These are phyloP conservation scores for Akanthomyces muscarius DNA, from an alignment of 2,329 filamentous ascomycete species.

Conservation along the genomic window DNA sequence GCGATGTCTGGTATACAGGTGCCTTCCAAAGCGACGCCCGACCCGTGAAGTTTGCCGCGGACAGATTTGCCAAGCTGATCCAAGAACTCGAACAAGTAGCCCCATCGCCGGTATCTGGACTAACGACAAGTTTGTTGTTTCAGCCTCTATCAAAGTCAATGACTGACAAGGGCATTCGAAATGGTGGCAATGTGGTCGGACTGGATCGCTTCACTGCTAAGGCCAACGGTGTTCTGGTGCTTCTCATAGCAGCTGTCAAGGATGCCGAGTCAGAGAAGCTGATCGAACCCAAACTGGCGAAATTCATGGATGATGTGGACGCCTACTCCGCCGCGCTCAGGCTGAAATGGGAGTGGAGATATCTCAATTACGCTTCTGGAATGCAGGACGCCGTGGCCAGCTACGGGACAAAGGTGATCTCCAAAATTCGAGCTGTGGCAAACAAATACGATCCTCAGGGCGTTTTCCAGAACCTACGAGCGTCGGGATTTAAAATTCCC, in stretches of 20 bases:
- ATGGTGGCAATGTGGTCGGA: conserved; percentile 33
- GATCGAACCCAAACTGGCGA: conserved; percentile 33
- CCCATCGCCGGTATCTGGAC: conserved; percentile 15
- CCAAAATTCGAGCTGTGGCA: not conserved
- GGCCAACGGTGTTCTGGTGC: conserved; percentile 31
- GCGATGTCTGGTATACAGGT: conserved; percentile 35
- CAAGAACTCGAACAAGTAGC: conserved; percentile 25
- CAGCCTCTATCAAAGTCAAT: conserved; percentile 32
- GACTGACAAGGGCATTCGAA: conserved; percentile 27
- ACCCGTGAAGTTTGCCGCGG: conserved; percentile 31
- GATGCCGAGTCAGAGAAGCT: conserved; percentile 32
- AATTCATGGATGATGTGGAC: conserved; percentile 31
- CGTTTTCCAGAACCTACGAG: not conserved
- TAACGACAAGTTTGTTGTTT: conserved; percentile 25
- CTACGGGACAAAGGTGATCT: not conserved
- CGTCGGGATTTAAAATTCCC: not conserved
- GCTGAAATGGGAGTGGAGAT: conserved; percentile 21
- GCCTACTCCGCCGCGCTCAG: conserved; percentile 25
- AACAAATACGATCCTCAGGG: not conserved
- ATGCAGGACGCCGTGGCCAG: conserved; percentile 2
- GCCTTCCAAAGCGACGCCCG: conserved; percentile 34
- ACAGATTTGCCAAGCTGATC: conserved; percentile 30
- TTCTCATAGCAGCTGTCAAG: conserved; percentile 28
- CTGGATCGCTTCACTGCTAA: conserved; percentile 28
- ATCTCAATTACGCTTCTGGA: not conserved